Evolutionary conservation across 2,329 filamentous ascomycete genomes (phyloP), one percentile per base, ranked within the genome.

Genomic region (Trichoderma sp.): DNA sequence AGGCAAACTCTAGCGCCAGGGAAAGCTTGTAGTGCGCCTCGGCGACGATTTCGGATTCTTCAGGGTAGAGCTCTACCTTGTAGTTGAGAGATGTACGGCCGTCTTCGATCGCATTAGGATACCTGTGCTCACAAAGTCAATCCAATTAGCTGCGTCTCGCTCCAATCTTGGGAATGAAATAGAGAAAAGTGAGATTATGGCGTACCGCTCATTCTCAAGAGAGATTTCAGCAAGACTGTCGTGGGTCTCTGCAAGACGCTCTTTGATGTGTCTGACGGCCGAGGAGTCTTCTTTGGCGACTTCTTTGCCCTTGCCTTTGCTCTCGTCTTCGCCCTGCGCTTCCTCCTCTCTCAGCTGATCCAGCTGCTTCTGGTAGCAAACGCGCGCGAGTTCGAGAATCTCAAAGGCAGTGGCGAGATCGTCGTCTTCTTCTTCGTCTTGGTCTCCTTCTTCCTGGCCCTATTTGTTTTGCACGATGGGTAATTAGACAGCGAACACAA

Each of bases 1-100:
- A 96, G 4, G 93, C 93, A 76, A 98, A 98, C 79, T 99, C 96
- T 32, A 99, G 88, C 0, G 96, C 96, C 17, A 99, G 88, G 0
- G 95, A 97, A 30, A 99, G 90, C 83, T 98, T 98, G 85, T 93
- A 99, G 84, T 99, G 94, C 17, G 93, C 95, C 84, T 99, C 96
- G 55, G 96, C 95, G 71, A 98, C 88, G 66, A 97, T 88, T 76
- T 94, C 92, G 15, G 93, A 94, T 73, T 97, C 93, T 64, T 91
- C 87, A 0, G 93, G 88, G 79, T 93, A 94, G 3, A 98, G 87
- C 65, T 92, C 87, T 76, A 93, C 83, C 82, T 97, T 97, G 77
- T 97, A 88, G 53, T 88, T 88, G 63, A 98, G 88, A 1, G 94
- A 91, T 15, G 91, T 89, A 76, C 90, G 90, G 67, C 93, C 90